phyloP scores from a whole-genome alignment of 83 land plant genomes.

The Larix sibirica region DNA sequence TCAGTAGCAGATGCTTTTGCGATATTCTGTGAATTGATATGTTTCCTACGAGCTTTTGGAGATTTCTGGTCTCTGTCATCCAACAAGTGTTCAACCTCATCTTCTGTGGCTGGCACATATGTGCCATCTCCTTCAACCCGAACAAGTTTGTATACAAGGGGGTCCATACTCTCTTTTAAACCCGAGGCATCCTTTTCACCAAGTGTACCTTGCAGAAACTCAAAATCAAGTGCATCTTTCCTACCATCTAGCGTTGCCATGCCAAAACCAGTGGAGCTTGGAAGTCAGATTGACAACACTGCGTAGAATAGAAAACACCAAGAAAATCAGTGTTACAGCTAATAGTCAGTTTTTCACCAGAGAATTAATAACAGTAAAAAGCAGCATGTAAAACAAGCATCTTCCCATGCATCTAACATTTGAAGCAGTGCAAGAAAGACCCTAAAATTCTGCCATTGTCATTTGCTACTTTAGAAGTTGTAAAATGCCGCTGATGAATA shows the following conservation, averaged over 20 bases:
- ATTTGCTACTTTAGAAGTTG: neutral
- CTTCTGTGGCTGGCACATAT: constrained; percentile 7
- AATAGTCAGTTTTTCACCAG: neutral
- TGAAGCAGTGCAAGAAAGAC: neutral
- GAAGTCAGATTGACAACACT: constrained; percentile 3
- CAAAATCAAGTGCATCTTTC: neutral
- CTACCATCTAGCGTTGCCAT: constrained; percentile 5
- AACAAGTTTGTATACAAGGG: constrained; percentile 13
- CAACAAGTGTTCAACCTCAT: constrained; percentile 10
- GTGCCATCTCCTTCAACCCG: constrained; percentile 18
- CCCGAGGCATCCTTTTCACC: neutral
- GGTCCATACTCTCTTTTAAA: neutral
- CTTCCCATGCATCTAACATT: neutral
- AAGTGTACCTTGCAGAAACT: neutral
- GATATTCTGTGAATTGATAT: neutral
- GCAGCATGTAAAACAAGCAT: neutral
- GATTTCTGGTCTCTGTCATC: neutral
- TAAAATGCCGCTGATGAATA: too few relatives aligned
- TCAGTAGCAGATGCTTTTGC: neutral
- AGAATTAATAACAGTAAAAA: too few relatives aligned
- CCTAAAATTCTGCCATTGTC: neutral
- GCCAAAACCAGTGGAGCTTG: neutral
- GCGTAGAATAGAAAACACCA: neutral
- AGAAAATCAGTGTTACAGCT: neutral
- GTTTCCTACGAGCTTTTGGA: neutral